Percentiles rank a stretch among this genome's conserved stretches.
Evolutionary conservation across 2,329 filamentous ascomycete species (phyloP).

Genomic region (Cladophialophora exuberans): DNA sequence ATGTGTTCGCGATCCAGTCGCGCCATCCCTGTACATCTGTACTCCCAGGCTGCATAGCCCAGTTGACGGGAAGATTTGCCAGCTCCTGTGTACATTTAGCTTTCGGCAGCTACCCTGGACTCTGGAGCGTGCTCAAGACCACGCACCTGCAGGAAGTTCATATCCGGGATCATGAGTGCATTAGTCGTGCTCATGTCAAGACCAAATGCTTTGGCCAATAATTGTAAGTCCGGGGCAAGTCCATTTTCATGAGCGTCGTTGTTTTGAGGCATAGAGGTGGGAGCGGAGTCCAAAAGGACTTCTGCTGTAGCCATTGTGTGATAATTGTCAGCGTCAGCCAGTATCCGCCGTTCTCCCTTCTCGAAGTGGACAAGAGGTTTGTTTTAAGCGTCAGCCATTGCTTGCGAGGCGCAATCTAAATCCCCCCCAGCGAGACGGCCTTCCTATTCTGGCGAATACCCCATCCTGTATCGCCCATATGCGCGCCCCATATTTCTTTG

Average conservation of each 20-base stretch:
- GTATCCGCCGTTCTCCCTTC: no score
- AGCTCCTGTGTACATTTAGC: slow-evolving; percentile 14
- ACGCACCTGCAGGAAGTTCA: slow-evolving; percentile 11
- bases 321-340: no score
- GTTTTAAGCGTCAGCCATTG: no score
- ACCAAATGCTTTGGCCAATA: not conserved
- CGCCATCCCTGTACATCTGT: slow-evolving; percentile 17
- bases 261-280: no score
- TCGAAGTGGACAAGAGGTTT: no score
- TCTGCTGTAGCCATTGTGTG: no score
- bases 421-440: no score
- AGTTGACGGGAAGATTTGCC: slow-evolving; percentile 8
- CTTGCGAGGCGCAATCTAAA: no score
- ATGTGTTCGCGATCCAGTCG: slow-evolving; percentile 7
- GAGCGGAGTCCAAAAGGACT: no score
- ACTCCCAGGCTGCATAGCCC: not conserved
- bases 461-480: no score
- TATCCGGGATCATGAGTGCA: slow-evolving; percentile 5
- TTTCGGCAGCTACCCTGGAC: not conserved
- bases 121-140: not conserved
- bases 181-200: slow-evolving; percentile 2
- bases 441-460: no score
- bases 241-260: not conserved
- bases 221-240: not conserved
- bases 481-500: no score